Conservation (phyloP, 345 rosid species). For the Populus pruinosa region DNA sequence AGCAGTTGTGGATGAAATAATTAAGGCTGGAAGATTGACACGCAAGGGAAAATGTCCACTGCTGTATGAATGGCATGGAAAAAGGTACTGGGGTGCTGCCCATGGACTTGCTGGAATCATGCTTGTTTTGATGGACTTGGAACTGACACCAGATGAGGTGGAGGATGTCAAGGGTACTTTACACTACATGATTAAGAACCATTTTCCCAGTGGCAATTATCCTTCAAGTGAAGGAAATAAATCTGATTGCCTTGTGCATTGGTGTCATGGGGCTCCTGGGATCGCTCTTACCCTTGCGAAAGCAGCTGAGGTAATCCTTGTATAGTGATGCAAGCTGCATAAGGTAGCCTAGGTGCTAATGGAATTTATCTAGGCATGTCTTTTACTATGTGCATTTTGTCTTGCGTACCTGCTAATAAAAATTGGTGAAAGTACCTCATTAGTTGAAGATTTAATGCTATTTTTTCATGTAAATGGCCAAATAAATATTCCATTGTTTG, state of each 20-base stretch:
- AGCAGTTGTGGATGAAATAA: constrained; percentile 49
- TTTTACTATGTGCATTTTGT: neutral
- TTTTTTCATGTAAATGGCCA: no score
- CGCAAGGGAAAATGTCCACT: constrained; percentile 47
- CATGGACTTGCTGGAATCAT: constrained; percentile 73
- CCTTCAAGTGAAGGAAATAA: constrained; percentile 49
- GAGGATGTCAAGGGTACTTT: constrained; percentile 66
- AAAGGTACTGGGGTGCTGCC: constrained; percentile 73
- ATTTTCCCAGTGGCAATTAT: constrained; percentile 64
- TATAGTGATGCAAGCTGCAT: neutral
- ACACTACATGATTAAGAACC: constrained; percentile 50
- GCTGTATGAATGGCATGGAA: constrained; percentile 82
- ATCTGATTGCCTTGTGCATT: constrained; percentile 50
- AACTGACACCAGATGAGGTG: constrained; percentile 52
- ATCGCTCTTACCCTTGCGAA: constrained; percentile 57
- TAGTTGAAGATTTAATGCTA: neutral
- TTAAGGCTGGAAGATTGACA: constrained; percentile 43
- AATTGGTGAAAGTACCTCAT: neutral
- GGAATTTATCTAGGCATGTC: neutral
- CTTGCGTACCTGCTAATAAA: neutral
- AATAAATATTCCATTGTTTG: neutral
- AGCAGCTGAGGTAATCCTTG: constrained; percentile 54
- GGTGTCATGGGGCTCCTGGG: constrained; percentile 83
- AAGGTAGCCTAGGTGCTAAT: neutral
- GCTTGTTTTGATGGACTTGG: constrained; percentile 64